phyloP scores from a whole-genome alignment of 1,284 basidiomycete genomes.

The Apiotrichum brassicae region DNA sequence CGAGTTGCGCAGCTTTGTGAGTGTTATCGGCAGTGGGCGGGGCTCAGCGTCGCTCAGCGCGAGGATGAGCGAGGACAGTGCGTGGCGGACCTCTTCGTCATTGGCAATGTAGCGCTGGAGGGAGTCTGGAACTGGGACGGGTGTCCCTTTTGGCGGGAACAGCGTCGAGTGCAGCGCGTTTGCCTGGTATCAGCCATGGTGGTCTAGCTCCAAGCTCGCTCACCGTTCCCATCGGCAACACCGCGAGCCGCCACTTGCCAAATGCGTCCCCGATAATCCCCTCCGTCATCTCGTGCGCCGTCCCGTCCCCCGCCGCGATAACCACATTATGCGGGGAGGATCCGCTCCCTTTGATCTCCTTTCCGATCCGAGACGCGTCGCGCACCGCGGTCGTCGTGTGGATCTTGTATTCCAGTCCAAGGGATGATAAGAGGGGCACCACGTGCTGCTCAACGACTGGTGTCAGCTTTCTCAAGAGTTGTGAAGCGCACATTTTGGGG shows the following conservation, averaged over 20 bases:
- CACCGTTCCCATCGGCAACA: conserved; percentile 68
- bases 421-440: conserved; percentile 56
- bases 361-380: conserved; percentile 58
- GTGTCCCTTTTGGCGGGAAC: conserved; percentile 43
- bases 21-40: conserved; percentile 56
- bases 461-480: neutral
- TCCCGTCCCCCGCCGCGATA: conserved; percentile 82
- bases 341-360: conserved; percentile 53
- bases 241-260: conserved; percentile 40
- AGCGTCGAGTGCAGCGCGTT: conserved; percentile 72
- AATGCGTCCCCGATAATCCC: conserved; percentile 44
- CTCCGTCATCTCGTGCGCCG: conserved; percentile 75
- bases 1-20: conserved; percentile 45
- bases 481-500: conserved; percentile 25
- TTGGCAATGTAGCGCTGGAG: neutral
- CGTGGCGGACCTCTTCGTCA: neutral
- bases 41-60: conserved; percentile 48
- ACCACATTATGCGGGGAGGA: conserved; percentile 47
- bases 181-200: conserved; percentile 49
- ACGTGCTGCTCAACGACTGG: conserved; percentile 56
- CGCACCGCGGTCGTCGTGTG: conserved; percentile 53
- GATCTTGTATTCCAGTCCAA: conserved; percentile 40
- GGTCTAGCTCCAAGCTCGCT: neutral
- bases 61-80: conserved; percentile 16
- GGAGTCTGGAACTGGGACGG: neutral